Evolutionary conservation across 164 flowering plant genomes (phyloP), one percentile per base, ranked within the genome.

Genomic region (Umbilicus rupestris): DNA sequence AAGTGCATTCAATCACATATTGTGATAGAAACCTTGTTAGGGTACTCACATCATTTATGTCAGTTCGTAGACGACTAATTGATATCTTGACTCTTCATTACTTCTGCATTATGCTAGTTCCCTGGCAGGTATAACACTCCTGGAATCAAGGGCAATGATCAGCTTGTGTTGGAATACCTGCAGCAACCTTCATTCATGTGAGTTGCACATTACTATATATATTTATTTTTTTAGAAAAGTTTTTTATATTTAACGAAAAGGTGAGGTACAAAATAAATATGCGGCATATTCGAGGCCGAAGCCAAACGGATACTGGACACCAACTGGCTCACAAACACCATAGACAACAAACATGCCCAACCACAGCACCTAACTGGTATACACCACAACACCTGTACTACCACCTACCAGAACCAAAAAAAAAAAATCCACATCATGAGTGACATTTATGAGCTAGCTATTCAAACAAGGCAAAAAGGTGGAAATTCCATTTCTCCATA

Each of bases 91-190:
- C 17, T 65, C 4, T 37, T 37, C 65, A 60, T 58, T 70, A 70
- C 42, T 55, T 6, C 45, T 72, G 20, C 39, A 26, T 45, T 49
- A 2, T 64, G 75, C 46, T 75, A 85, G 88, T 79, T 72, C 57
- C 67, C 79, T 77, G 84, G 75, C 49, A 82, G 79, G 42, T 64
- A 68, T 71, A 69, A 69, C 47, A 24, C 46, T 68, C 85, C 68
- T 67, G 83, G 81, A 60, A 59, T 77, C 63, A 79, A 77, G 69
- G 83, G 77, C 63, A 62, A 76, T 62, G 84, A 79, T 31, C 74
- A 80, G 74, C 80, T 71, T 82, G 78, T 92, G 55, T 58, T 87
- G 35, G 84, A 84, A n/a, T 78, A 74, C 57, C 66, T 92, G 79
- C 74, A 75, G 60, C 86, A 64, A 42, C 88, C 90, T 71, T 47